These are phyloP conservation scores for Epithele typhae DNA, from an alignment of 768 basidiomycete genomes.

Conservation along the genomic window DNA sequence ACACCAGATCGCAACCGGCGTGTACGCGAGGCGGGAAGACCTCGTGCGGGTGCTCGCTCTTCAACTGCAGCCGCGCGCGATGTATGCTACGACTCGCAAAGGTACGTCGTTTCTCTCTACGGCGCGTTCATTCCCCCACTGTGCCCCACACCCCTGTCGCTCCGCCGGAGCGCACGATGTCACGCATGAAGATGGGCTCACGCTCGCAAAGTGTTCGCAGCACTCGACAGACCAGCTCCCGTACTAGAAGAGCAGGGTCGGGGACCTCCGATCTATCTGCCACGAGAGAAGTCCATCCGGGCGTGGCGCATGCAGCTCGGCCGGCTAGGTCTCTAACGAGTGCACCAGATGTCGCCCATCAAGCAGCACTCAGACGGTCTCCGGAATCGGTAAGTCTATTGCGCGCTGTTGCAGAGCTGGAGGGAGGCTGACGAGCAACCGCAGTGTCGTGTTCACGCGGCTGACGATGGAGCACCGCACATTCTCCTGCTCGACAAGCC, in stretches of 20 bases:
- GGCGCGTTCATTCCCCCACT: too few species aligned
- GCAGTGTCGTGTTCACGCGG: slow-evolving; percentile 88
- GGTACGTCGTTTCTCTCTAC: too few species aligned
- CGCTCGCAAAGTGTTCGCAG: slow-evolving; percentile 97
- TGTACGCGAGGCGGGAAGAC: too few species aligned
- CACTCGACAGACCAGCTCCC: slow-evolving; percentile 98
- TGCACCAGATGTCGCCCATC: slow-evolving; percentile 93
- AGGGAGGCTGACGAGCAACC: too few species aligned
- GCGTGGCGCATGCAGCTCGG: slow-evolving; percentile 95
- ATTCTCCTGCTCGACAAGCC: slow-evolving; percentile 92
- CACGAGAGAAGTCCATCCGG: slow-evolving; percentile 76
- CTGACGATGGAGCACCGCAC: slow-evolving; percentile 96
- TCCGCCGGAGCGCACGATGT: slow-evolving; percentile 83
- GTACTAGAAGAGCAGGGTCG: slow-evolving; percentile 85
- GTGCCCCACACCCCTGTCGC: too few species aligned
- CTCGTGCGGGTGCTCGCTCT: too few species aligned
- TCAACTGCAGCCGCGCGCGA: too few species aligned
- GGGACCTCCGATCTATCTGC: slow-evolving; percentile 88
- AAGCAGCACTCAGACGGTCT: slow-evolving; percentile 93
- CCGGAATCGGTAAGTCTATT: slow-evolving; percentile 72
- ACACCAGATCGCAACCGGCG: too few species aligned
- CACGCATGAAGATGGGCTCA: slow-evolving; percentile 84
- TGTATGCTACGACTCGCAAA: too few species aligned
- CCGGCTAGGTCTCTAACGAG: slow-evolving; percentile 89
- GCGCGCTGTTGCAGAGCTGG: not conserved